Conservation (phyloP, 1,139 yeast species). For the Maudiozyma humilis region DNA sequence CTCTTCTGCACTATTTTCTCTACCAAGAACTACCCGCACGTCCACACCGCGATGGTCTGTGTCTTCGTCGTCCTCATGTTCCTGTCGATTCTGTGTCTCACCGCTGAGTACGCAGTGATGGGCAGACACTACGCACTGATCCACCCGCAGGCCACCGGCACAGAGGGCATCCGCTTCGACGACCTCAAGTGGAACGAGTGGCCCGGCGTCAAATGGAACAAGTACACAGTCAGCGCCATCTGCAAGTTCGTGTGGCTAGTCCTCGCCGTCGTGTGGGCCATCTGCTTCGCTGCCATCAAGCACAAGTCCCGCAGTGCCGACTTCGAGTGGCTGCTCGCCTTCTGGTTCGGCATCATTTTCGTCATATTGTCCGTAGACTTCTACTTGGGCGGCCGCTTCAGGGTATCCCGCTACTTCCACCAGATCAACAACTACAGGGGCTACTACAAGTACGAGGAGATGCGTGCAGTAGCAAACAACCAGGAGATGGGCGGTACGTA, state of each 20-base stretch:
- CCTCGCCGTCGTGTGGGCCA: constrained; percentile 62
- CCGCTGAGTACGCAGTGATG: constrained; percentile 52
- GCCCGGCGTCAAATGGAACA: constrained; percentile 31
- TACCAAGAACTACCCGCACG: constrained; percentile 48
- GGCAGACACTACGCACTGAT: constrained; percentile 43
- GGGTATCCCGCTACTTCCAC: constrained; percentile 26
- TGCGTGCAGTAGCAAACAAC: constrained; percentile 2
- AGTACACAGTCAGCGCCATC: constrained; percentile 44
- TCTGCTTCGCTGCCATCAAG: constrained; percentile 51
- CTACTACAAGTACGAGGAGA: constrained; percentile 26
- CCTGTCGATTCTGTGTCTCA: constrained; percentile 53
- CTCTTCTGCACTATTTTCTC: constrained; percentile 68
- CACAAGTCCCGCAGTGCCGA: constrained; percentile 40
- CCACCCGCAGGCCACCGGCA: constrained; percentile 21
- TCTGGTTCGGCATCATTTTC: constrained; percentile 70
- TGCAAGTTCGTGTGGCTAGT: constrained; percentile 58
- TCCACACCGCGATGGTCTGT: constrained; percentile 64
- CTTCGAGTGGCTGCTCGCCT: constrained; percentile 79
- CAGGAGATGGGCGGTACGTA: neutral
- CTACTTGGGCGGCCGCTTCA: constrained; percentile 45
- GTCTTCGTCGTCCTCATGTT: constrained; percentile 68
- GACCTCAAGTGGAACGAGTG: constrained; percentile 31
- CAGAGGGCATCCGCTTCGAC: constrained; percentile 1
- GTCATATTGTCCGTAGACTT: constrained; percentile 63
- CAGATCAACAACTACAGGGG: constrained; percentile 25